Evolutionary conservation across 2,329 filamentous ascomycete species (phyloP).

Genomic region (Cercospora nicotianae): DNA sequence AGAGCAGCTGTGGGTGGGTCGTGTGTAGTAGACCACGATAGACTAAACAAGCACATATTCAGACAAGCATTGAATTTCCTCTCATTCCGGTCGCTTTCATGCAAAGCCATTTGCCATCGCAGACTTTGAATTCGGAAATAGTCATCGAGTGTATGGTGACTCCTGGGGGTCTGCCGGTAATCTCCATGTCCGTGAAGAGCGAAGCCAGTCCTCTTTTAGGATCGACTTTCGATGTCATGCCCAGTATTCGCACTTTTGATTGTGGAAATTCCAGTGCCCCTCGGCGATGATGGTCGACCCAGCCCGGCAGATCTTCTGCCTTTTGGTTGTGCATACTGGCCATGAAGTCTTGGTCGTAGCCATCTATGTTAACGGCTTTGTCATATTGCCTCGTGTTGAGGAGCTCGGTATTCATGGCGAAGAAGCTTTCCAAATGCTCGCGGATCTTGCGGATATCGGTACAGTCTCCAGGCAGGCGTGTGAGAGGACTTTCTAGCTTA

Average conservation of each 20-base stretch:
- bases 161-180: neutral
- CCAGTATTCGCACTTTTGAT: neutral
- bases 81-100: conserved; percentile 8
- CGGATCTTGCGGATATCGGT: conserved; percentile 3
- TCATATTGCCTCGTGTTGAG: conserved; percentile 7
- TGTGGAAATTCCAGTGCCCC: neutral
- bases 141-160: conserved; percentile 8
- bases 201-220: neutral
- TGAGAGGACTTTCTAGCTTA: conserved; percentile 6
- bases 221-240: conserved; percentile 7
- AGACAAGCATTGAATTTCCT: neutral
- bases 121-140: conserved; percentile 6
- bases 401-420: neutral
- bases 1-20: neutral
- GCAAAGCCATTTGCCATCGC: conserved; percentile 7
- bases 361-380: neutral
- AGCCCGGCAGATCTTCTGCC: neutral
- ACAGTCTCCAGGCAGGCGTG: neutral
- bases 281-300: conserved; percentile 6
- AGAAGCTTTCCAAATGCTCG: neutral
- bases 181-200: conserved; percentile 7
- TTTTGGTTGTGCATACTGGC: conserved; percentile 10
- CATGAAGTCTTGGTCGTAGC: neutral
- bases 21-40: neutral
- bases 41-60: neutral